phyloP scores from a whole-genome alignment of 2,329 filamentous ascomycete species.

The Rutstroemia sp. region DNA sequence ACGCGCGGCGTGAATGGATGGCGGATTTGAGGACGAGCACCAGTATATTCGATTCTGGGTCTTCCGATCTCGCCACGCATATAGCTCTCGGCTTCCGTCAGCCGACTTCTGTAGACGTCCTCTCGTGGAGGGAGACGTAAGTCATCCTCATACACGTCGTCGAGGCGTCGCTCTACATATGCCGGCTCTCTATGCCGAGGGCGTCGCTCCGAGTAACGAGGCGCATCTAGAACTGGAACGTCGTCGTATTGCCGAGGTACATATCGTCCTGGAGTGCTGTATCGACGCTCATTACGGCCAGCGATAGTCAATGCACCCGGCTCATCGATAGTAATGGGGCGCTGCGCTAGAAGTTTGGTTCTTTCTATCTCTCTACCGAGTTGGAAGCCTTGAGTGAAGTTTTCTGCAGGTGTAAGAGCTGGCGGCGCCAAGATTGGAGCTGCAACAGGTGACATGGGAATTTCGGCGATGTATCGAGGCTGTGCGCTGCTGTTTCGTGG shows the following conservation, averaged over 20 bases:
- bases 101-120: background rate
- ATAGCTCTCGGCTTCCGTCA: conserved; percentile 1
- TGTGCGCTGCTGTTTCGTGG: background rate
- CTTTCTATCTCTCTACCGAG: conserved; percentile 21
- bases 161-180: background rate
- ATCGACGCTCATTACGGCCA: conserved; percentile 1
- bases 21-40: conserved; percentile 4
- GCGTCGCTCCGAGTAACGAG: conserved; percentile 4
- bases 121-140: background rate
- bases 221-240: background rate
- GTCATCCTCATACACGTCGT: conserved; percentile 1
- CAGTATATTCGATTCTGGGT: conserved; percentile 3
- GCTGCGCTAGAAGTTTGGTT: conserved; percentile 7
- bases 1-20: conserved; percentile 1
- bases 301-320: conserved; percentile 4
- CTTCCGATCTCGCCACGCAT: background rate
- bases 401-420: conserved; percentile 17
- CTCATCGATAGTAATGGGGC: conserved; percentile 3
- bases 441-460: conserved; percentile 15
- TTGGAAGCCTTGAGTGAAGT: conserved; percentile 17
- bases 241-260: conserved; percentile 10
- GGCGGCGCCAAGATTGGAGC: conserved; percentile 7
- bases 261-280: background rate
- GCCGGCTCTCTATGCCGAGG: conserved; percentile 3
- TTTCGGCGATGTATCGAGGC: conserved; percentile 9